Conservation (phyloP, 176 grass and related monocot genomes). For the Musa itinerans region DNA sequence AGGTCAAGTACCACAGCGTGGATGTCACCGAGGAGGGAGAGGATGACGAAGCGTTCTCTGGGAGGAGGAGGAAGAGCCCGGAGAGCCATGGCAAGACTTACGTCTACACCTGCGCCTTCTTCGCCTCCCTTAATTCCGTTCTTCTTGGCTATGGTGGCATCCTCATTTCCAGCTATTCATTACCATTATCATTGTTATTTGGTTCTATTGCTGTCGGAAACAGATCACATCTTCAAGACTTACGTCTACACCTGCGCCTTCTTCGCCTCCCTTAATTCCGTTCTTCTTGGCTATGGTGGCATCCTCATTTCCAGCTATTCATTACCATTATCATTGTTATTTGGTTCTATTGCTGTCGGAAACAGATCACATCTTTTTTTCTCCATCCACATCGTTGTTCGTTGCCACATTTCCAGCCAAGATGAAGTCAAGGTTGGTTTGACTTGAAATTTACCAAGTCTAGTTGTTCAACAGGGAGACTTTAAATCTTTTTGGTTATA, state of each 20-base stretch:
- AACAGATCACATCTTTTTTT: too few species aligned
- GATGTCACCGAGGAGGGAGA: background rate
- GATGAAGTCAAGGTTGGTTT: background rate
- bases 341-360: too few species aligned
- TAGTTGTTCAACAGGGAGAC: background rate
- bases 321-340: too few species aligned
- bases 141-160: conserved; percentile 1
- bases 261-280: conserved; percentile 6
- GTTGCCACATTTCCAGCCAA: too few species aligned
- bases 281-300: conserved; percentile 1
- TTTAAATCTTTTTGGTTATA: background rate
- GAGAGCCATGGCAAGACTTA: background rate
- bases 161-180: background rate
- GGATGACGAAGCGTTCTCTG: background rate
- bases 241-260: conserved; percentile 3
- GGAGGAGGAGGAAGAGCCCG: background rate
- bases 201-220: too few species aligned
- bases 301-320: background rate
- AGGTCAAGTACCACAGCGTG: background rate
- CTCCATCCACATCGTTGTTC: too few species aligned
- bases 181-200: too few species aligned
- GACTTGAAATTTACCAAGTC: background rate
- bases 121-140: conserved; percentile 4
- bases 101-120: conserved; percentile 6
- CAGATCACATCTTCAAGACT: too few species aligned